Evolutionary conservation across 768 basidiomycete genomes (phyloP).

Genomic region (Phaeolepiota aurea): DNA sequence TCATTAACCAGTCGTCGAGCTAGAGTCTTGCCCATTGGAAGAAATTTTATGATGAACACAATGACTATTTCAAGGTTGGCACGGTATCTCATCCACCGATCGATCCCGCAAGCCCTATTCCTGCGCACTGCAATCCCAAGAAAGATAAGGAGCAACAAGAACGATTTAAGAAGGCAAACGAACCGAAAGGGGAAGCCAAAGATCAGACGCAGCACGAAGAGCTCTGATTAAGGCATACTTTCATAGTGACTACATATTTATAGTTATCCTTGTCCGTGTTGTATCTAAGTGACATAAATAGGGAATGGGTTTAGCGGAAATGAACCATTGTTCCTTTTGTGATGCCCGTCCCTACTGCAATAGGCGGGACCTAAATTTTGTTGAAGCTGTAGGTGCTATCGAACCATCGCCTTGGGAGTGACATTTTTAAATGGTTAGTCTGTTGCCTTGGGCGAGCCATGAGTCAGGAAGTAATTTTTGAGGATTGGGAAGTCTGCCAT

Average conservation of each 20-base stretch:
- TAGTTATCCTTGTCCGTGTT: neutral
- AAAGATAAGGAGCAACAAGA: constrained; percentile 29
- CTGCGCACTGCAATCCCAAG: constrained; percentile 65
- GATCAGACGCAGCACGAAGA: constrained; percentile 24
- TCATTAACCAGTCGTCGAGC: neutral
- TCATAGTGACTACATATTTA: constrained; percentile 3
- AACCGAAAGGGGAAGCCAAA: constrained; percentile 12
- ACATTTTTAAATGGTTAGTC: too few species aligned
- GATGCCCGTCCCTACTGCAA: constrained; percentile 1
- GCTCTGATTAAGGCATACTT: constrained; percentile 16
- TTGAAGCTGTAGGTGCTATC: too few species aligned
- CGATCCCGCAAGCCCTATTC: constrained; percentile 68
- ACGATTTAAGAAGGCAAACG: constrained; percentile 19
- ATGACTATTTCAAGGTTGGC: constrained; percentile 73
- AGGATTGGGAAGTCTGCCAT: constrained; percentile 81
- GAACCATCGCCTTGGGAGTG: too few species aligned
- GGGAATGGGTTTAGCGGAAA: neutral
- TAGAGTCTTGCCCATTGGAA: constrained; percentile 87
- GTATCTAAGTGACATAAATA: neutral
- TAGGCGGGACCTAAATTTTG: too few species aligned
- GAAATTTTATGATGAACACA: constrained; percentile 76
- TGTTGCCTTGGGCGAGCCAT: constrained; percentile 55
- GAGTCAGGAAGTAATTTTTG: constrained; percentile 70
- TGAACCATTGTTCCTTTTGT: too few species aligned
- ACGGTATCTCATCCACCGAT: constrained; percentile 68